phyloP scores from a whole-genome alignment of 345 rosid genomes.

The Melaleuca alternifolia region DNA sequence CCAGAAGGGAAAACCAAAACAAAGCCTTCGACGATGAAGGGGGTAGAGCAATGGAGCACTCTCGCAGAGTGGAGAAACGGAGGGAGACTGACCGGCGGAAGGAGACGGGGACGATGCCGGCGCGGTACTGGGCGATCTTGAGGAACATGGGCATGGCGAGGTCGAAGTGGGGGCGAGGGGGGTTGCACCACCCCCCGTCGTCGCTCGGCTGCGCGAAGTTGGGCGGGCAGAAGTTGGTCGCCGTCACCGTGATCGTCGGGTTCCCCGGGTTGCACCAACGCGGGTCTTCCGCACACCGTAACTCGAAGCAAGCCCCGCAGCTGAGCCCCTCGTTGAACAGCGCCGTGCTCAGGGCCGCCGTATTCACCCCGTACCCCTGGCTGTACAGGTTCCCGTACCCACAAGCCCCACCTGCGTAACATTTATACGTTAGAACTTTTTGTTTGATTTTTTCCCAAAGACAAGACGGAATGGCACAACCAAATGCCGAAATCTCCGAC shows the following conservation, averaged over 20 bases:
- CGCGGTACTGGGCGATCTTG: slow-evolving; percentile 74
- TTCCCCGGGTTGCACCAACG: slow-evolving; percentile 75
- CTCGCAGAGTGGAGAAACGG: neutral
- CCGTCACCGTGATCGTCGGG: slow-evolving; percentile 75
- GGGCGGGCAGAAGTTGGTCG: slow-evolving; percentile 96
- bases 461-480: neutral
- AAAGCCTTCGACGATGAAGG: neutral
- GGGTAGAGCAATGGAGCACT: neutral
- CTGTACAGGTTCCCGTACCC: slow-evolving; percentile 94
- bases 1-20: neutral
- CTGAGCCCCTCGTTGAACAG: slow-evolving; percentile 83
- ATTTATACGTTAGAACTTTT: neutral
- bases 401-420: slow-evolving; percentile 75
- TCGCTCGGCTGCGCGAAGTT: slow-evolving; percentile 76
- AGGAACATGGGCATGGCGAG: slow-evolving; percentile 99
- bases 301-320: slow-evolving; percentile 92
- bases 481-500: neutral
- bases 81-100: slow-evolving; percentile 49
- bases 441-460: neutral
- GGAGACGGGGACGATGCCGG: slow-evolving; percentile 92
- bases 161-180: slow-evolving; percentile 95
- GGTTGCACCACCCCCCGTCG: slow-evolving; percentile 99
- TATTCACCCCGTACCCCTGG: slow-evolving; percentile 92
- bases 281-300: slow-evolving; percentile 68
- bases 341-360: slow-evolving; percentile 93